Conservation (phyloP, 2,329 filamentous ascomycete genomes). For the Bipolaris zeicola region DNA sequence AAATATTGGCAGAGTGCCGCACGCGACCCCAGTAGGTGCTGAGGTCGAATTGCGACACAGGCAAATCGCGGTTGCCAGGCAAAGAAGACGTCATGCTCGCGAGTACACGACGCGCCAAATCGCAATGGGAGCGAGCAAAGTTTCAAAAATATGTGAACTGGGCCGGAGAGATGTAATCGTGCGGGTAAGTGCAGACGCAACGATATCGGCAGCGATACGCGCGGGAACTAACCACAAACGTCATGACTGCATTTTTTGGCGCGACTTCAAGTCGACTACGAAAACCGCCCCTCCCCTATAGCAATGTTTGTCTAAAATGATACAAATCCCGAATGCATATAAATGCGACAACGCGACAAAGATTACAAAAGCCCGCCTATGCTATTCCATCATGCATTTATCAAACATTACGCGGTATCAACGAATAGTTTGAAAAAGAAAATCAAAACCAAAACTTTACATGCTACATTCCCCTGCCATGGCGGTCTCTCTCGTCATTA, state of each 20-base stretch:
- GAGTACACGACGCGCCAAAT: not conserved
- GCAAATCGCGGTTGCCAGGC: conserved; percentile 76
- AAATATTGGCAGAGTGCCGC: conserved; percentile 83
- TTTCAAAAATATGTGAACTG: conserved; percentile 13
- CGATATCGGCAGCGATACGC: conserved; percentile 24
- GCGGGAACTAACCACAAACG: conserved; percentile 20
- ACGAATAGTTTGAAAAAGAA: not conserved
- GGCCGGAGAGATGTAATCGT: conserved; percentile 5
- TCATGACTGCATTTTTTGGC: conserved; percentile 10
- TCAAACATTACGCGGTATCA: conserved; percentile 6
- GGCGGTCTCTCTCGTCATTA: not conserved
- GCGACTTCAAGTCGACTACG: not conserved
- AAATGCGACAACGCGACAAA: conserved; percentile 11
- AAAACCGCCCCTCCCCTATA: not conserved
- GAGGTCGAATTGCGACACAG: conserved; percentile 90
- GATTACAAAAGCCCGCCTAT: conserved; percentile 5
- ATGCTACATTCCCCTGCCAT: conserved; percentile 1
- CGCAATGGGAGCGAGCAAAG: conserved; percentile 8
- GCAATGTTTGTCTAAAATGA: not conserved
- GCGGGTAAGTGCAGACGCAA: not conserved
- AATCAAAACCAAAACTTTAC: conserved; percentile 4
- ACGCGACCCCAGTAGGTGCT: conserved; percentile 95
- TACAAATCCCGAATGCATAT: not conserved
- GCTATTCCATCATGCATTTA: conserved; percentile 1
- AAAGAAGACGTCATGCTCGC: conserved; percentile 64